Percentiles rank a stretch among this genome's conserved stretches.
Conservation (phyloP, 495 filamentous ascomycete species). For the Tuber brumale region DNA sequence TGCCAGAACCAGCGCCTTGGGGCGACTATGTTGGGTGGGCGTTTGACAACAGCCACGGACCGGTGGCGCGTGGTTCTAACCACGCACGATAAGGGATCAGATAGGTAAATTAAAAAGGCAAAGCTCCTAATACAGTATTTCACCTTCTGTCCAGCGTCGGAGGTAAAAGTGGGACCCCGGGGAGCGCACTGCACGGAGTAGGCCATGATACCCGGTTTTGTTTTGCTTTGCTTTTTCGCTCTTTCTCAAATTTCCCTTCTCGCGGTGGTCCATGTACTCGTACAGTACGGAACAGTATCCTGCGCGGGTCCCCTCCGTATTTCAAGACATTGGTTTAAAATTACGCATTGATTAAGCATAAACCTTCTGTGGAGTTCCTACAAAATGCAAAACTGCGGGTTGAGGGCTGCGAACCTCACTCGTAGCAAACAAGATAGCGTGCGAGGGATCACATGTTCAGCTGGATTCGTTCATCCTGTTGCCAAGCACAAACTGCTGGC, state of each 20-base stretch:
- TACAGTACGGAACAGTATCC: not conserved
- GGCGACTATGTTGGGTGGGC: not conserved
- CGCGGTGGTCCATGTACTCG: not conserved
- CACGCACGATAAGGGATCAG: no score
- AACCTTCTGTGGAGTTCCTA: not conserved
- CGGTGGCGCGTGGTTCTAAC: not conserved
- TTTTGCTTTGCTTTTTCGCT: not conserved
- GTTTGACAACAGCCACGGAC: not conserved
- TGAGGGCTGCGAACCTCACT: not conserved
- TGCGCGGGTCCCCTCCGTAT: not conserved
- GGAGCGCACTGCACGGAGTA: not conserved
- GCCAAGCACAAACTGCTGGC: not conserved
- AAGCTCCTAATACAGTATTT: no score
- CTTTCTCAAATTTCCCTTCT: not conserved
- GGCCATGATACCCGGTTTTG: not conserved
- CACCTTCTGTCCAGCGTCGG: not conserved
- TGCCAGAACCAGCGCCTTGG: not conserved
- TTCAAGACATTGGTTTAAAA: conserved; percentile 3
- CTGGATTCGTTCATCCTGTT: not conserved
- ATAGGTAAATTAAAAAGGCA: no score
- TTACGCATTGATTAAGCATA: not conserved
- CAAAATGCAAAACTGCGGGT: not conserved
- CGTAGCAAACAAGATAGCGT: not conserved
- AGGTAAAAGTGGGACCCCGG: not conserved
- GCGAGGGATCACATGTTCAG: not conserved